Conservation (phyloP, 2,329 filamentous ascomycete species). For the Orbilia oligospora region DNA sequence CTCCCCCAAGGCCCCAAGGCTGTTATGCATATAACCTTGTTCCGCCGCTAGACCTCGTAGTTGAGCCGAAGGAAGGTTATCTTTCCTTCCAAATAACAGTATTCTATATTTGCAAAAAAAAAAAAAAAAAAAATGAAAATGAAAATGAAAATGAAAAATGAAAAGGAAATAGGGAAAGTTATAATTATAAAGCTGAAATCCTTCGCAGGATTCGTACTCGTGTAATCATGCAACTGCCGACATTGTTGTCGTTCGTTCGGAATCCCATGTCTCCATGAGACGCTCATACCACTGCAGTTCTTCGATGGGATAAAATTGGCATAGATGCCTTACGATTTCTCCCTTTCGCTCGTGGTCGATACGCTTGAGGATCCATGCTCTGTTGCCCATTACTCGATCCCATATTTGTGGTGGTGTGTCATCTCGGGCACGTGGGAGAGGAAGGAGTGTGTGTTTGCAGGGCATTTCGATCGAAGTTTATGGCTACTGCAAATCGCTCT, state of each 20-base stretch:
- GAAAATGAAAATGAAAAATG: no score
- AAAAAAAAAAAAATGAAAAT: neutral
- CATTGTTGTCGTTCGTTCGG: neutral
- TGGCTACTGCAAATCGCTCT: neutral
- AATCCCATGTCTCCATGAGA: constrained; percentile 2
- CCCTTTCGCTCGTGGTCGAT: neutral
- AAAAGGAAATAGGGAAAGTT: no score
- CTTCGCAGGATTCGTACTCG: neutral
- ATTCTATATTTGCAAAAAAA: no score
- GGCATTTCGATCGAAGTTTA: constrained; percentile 13
- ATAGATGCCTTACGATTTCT: neutral
- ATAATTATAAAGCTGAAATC: no score
- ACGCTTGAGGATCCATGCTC: constrained; percentile 13
- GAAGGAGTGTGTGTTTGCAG: constrained; percentile 36
- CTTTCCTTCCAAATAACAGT: no score
- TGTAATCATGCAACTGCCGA: neutral
- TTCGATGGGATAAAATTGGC: constrained; percentile 4
- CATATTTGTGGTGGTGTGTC: constrained; percentile 38
- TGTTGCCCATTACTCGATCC: constrained; percentile 20
- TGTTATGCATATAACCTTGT: no score
- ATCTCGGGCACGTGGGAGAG: constrained; percentile 34
- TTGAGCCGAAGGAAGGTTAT: no score
- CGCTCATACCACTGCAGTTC: constrained; percentile 7
- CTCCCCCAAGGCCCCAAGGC: no score
- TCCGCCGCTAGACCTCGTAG: no score